phyloP scores from a whole-genome alignment of 495 filamentous ascomycete species.

The Talaromyces trachyspermus region DNA sequence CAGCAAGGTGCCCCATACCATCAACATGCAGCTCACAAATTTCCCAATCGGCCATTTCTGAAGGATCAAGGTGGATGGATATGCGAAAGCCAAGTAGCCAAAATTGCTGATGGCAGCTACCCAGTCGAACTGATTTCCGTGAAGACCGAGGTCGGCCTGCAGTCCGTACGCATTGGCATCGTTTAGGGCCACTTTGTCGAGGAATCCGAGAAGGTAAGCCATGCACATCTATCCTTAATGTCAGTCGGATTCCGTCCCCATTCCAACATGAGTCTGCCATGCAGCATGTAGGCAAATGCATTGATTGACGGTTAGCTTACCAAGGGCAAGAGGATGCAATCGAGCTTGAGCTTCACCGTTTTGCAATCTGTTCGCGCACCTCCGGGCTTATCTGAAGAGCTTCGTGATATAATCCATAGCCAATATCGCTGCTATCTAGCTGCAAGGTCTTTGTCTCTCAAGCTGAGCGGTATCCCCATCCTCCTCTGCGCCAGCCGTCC shows the following conservation, averaged over 20 bases:
- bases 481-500: background rate
- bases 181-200: constrained; percentile 29
- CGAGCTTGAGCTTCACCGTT: constrained; percentile 12
- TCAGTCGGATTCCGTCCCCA: background rate
- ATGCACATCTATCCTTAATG: constrained; percentile 8
- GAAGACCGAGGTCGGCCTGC: constrained; percentile 34
- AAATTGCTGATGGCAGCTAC: constrained; percentile 45
- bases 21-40: constrained; percentile 52
- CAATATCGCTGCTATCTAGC: constrained; percentile 10
- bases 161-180: constrained; percentile 35
- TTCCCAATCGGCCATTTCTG: constrained; percentile 50
- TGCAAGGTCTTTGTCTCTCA: background rate
- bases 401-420: constrained; percentile 19
- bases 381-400: constrained; percentile 22
- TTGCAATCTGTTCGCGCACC: constrained; percentile 19
- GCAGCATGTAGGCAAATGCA: no score
- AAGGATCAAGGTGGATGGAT: constrained; percentile 45
- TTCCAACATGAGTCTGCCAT: background rate
- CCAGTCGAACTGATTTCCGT: constrained; percentile 50
- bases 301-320: no score
- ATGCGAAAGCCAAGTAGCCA: constrained; percentile 44
- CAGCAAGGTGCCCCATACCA: constrained; percentile 51
- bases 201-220: constrained; percentile 23
- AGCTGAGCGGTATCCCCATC: background rate
- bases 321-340: constrained; percentile 23